Conservation (phyloP, 169 alveolate species). For the Cryptosporidium bovis region DNA sequence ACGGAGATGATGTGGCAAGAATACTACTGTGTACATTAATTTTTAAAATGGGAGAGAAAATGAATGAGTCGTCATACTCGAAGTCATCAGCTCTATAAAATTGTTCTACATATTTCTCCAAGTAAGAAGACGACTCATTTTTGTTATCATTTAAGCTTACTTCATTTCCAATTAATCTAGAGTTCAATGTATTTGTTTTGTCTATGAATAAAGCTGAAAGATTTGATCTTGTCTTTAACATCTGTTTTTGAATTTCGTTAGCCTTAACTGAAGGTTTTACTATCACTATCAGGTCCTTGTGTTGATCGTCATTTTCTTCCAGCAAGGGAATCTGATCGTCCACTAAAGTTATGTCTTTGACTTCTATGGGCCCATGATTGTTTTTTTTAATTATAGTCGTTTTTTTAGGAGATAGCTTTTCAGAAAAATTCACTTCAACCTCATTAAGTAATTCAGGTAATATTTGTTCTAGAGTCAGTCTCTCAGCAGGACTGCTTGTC, state of each 20-base stretch:
- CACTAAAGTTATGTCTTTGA: slow-evolving; percentile 39
- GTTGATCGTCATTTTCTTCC: slow-evolving; percentile 68
- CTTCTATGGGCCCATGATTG: slow-evolving; percentile 12
- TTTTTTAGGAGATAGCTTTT: slow-evolving; percentile 15
- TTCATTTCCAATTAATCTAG: neutral
- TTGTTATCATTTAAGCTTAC: slow-evolving; percentile 15
- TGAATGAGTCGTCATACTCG: slow-evolving; percentile 1
- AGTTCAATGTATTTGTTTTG: slow-evolving; percentile 16
- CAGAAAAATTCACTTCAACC: slow-evolving; percentile 21
- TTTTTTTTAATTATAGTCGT: slow-evolving; percentile 3
- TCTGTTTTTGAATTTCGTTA: slow-evolving; percentile 36
- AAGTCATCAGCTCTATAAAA: slow-evolving; percentile 56
- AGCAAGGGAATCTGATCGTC: slow-evolving; percentile 40
- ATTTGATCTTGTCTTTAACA: slow-evolving; percentile 30
- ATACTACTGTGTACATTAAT: slow-evolving; percentile 60
- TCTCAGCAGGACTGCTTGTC: slow-evolving; percentile 65
- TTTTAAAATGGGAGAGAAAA: slow-evolving; percentile 42
- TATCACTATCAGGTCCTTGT: slow-evolving; percentile 32
- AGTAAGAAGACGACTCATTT: slow-evolving; percentile 7
- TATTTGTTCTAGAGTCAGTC: slow-evolving; percentile 64
- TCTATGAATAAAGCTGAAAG: slow-evolving; percentile 42
- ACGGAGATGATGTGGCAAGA: slow-evolving; percentile 60
- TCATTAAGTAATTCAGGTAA: slow-evolving; percentile 57
- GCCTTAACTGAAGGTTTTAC: slow-evolving; percentile 69
- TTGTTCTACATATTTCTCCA: slow-evolving; percentile 51